phyloP scores from a whole-genome alignment of 257 asterid species.

The Gentiana macrophylla region DNA sequence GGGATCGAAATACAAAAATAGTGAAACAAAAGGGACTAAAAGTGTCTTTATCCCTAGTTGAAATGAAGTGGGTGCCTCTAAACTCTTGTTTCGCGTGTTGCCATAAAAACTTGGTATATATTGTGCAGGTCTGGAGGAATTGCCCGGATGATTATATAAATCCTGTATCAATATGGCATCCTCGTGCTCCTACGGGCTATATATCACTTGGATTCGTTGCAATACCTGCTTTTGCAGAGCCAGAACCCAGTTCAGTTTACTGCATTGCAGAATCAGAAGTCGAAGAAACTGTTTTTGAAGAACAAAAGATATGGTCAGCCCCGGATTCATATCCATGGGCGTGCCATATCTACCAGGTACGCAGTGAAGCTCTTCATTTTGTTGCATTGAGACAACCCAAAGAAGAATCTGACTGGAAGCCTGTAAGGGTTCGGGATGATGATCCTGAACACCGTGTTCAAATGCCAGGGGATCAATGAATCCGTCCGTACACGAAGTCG shows the following conservation, averaged over 20 bases:
- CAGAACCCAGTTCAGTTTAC: conserved; percentile 50
- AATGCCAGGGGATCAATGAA: conserved; percentile 4
- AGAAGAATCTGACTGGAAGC: conserved; percentile 73
- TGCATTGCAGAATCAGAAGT: conserved; percentile 60
- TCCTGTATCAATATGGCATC: conserved; percentile 84
- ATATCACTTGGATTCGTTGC: conserved; percentile 78
- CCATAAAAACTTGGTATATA: not conserved
- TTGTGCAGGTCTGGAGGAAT: conserved; percentile 81
- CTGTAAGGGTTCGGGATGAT: conserved; percentile 51
- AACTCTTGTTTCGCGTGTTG: too few species aligned
- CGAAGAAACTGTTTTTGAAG: conserved; percentile 74
- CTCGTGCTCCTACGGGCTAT: conserved; percentile 90
- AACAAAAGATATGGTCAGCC: conserved; percentile 83
- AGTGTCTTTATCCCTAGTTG: too few species aligned
- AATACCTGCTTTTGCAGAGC: conserved; percentile 54
- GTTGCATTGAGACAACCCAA: conserved; percentile 80
- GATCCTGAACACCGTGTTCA: conserved; percentile 12
- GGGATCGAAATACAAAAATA: too few species aligned
- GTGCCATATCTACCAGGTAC: conserved; percentile 69
- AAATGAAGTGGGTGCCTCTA: too few species aligned
- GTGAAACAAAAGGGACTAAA: too few species aligned
- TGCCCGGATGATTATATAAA: conserved; percentile 65
- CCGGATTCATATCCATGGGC: conserved; percentile 93
- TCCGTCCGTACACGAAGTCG: not conserved
- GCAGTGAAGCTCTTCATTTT: conserved; percentile 84